A percentile compares a stretch with the other conserved stretches of the same genome.
Evolutionary conservation across 192 early-diverging fungal genomes (phyloP).

Genomic region (Rhizophagus prolifer): DNA sequence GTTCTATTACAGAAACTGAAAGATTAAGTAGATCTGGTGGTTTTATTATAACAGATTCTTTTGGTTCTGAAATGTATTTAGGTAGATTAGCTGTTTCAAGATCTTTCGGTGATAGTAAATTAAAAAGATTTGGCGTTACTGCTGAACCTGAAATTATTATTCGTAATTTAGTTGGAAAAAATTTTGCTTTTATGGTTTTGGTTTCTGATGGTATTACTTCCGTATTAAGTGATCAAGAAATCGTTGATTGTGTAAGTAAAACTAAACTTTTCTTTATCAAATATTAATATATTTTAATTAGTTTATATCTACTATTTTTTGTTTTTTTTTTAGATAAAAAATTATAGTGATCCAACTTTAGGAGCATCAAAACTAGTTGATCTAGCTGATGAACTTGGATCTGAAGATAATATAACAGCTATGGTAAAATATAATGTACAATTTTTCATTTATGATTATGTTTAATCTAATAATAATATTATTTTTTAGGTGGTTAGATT

Average conservation of each 20-base stretch:
- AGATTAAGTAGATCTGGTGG: slow-evolving; percentile 68
- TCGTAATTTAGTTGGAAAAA: slow-evolving; percentile 51
- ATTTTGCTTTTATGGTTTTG: slow-evolving; percentile 68
- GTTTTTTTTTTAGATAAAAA: slow-evolving; percentile 46
- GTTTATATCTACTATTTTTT: not conserved
- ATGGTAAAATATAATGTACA: slow-evolving; percentile 37
- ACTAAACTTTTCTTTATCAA: not conserved
- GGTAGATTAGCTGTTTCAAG: slow-evolving; percentile 65
- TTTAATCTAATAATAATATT: not conserved
- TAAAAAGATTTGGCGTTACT: slow-evolving; percentile 71
- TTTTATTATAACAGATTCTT: slow-evolving; percentile 74
- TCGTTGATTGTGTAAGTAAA: slow-evolving; percentile 61
- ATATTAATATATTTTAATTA: not conserved
- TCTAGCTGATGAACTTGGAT: slow-evolving; percentile 60
- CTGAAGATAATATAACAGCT: slow-evolving; percentile 70
- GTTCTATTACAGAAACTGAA: slow-evolving; percentile 56
- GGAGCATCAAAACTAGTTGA: slow-evolving; percentile 63
- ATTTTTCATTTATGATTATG: not conserved
- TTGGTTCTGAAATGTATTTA: slow-evolving; percentile 70
- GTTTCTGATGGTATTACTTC: slow-evolving; percentile 69
- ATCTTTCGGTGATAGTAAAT: slow-evolving; percentile 67
- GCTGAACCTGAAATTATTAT: slow-evolving; percentile 68
- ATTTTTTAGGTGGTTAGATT: slow-evolving; percentile 59
- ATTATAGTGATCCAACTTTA: slow-evolving; percentile 52
- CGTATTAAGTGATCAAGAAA: slow-evolving; percentile 73